Evolutionary conservation across 2,329 filamentous ascomycete species (phyloP).

Genomic region (Beauveria australis): DNA sequence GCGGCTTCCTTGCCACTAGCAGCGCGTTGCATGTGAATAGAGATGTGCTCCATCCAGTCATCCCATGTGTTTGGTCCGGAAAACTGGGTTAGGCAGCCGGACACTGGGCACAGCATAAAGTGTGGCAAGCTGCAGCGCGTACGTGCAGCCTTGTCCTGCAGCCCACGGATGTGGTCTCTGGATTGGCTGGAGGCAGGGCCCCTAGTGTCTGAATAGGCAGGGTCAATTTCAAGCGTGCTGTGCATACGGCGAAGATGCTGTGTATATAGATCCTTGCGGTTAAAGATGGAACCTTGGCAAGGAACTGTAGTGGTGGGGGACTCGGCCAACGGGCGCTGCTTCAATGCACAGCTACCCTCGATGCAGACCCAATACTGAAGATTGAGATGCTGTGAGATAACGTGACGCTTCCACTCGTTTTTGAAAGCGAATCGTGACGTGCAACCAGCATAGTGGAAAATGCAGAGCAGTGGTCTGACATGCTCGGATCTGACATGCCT

Average conservation of each 20-base stretch:
- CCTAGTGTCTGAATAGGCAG: neutral
- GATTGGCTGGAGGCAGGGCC: conserved; percentile 21
- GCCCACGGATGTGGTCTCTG: conserved; percentile 47
- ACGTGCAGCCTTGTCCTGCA: conserved; percentile 51
- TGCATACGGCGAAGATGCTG: conserved; percentile 89
- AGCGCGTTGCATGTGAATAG: conserved; percentile 60
- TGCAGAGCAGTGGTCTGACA: conserved; percentile 61
- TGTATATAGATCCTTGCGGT: conserved; percentile 85
- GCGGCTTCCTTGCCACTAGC: conserved; percentile 19
- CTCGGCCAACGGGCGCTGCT: conserved; percentile 17
- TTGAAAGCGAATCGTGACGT: conserved; percentile 57
- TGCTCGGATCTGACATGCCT: conserved; percentile 45
- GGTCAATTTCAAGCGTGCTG: conserved; percentile 32
- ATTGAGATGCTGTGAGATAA: conserved; percentile 69
- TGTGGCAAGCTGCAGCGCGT: conserved; percentile 53
- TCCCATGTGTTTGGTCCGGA: conserved; percentile 63
- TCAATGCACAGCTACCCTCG: conserved; percentile 44
- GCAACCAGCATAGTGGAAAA: conserved; percentile 74
- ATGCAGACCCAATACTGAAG: conserved; percentile 50
- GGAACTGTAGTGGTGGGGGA: conserved; percentile 18
- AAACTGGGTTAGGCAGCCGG: conserved; percentile 53
- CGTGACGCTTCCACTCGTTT: conserved; percentile 94
- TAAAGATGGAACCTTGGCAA: conserved; percentile 59
- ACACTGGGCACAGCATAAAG: conserved; percentile 51
- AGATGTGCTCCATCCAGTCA: conserved; percentile 78